Evolutionary conservation across 805 yeast genomes (phyloP).

Genomic region (Komagataella populi): DNA sequence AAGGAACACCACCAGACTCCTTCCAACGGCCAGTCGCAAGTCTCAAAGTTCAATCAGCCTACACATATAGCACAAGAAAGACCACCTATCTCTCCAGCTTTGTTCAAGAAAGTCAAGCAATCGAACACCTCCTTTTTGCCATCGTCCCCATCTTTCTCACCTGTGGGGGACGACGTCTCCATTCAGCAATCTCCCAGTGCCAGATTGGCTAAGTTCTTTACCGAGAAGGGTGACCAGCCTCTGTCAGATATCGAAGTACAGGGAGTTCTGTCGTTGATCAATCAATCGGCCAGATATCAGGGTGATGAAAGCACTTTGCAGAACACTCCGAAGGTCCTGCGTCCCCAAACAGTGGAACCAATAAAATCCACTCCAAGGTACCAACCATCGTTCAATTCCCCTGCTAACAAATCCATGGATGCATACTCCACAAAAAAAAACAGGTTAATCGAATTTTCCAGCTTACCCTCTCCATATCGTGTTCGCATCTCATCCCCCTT

Average conservation of each 20-base stretch:
- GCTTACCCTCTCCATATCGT: constrained; percentile 14
- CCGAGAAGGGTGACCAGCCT: constrained; percentile 63
- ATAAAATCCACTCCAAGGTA: constrained; percentile 1
- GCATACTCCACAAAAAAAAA: constrained; percentile 11
- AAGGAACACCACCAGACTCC: not conserved
- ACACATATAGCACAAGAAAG: not conserved
- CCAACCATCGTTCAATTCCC: constrained; percentile 1
- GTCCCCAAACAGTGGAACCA: constrained; percentile 5
- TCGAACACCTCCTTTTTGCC: not conserved
- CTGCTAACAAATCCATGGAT: not conserved
- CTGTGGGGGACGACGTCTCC: not conserved
- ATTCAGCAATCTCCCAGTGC: constrained; percentile 32
- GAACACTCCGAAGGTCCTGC: not conserved
- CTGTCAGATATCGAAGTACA: constrained; percentile 64
- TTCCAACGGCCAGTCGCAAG: not conserved
- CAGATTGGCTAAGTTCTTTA: constrained; percentile 54
- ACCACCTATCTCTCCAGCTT: not conserved
- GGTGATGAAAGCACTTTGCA: constrained; percentile 1
- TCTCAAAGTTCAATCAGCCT: not conserved
- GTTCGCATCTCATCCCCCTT: constrained; percentile 15
- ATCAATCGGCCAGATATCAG: constrained; percentile 21
- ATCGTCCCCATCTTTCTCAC: not conserved
- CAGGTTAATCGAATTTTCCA: constrained; percentile 15
- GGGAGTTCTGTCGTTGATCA: constrained; percentile 58
- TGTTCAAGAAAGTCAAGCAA: not conserved